Evolutionary conservation across 164 flowering plant genomes (phyloP).

Genomic region (Vitis cinerea): DNA sequence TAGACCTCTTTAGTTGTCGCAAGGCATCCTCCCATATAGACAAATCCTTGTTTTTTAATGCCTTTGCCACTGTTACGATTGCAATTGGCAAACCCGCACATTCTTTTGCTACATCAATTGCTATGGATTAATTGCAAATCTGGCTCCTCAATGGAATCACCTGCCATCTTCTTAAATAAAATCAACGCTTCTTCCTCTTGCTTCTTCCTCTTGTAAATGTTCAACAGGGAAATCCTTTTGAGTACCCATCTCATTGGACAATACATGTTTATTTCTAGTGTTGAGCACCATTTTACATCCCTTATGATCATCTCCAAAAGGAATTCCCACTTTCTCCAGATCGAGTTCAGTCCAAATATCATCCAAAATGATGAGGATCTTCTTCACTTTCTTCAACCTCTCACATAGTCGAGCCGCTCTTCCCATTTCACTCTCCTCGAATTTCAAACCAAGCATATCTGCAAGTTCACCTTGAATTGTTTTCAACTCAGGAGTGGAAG

Average conservation of each 20-base stretch:
- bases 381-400: not conserved
- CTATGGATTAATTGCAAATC: not conserved
- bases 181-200: not conserved
- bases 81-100: not conserved
- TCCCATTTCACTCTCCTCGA: not conserved
- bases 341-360: not conserved
- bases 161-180: not conserved
- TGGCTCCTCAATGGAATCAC: not conserved
- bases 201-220: not conserved
- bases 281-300: not conserved
- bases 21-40: no score
- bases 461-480: slow-evolving; percentile 7
- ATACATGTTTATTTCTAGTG: not conserved
- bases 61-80: not conserved
- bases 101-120: not conserved
- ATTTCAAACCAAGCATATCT: slow-evolving; percentile 4
- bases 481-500: not conserved
- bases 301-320: not conserved
- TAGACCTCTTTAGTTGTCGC: no score
- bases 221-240: not conserved
- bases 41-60: no score
- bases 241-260: not conserved
- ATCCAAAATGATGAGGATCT: not conserved
- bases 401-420: not conserved
- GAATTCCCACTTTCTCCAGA: not conserved